phyloP scores from a whole-genome alignment of 148 eudicot genomes.

The Chenopodium berlandieri region DNA sequence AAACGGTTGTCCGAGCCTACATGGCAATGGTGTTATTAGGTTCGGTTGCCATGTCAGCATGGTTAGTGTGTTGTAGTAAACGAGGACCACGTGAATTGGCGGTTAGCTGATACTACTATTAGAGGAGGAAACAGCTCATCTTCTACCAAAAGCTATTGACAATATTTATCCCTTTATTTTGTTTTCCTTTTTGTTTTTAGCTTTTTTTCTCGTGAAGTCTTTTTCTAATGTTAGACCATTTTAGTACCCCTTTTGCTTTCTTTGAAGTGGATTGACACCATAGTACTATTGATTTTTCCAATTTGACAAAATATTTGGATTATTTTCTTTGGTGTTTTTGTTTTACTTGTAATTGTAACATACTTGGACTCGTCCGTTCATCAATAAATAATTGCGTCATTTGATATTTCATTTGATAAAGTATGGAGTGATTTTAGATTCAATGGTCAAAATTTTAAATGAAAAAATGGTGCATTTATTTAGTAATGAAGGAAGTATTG shows the following conservation, averaged over 20 bases:
- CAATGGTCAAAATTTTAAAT: too few species aligned
- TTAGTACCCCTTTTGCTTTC: background rate
- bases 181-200: background rate
- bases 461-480: too few species aligned
- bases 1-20: slow-evolving; percentile 88
- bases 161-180: background rate
- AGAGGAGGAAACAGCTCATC: slow-evolving; percentile 12
- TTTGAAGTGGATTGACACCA: too few species aligned
- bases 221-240: background rate
- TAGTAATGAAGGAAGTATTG: too few species aligned
- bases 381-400: too few species aligned
- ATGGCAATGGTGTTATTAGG: slow-evolving; percentile 35
- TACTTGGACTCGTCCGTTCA: too few species aligned
- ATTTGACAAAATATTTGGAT: background rate
- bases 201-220: background rate
- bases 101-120: slow-evolving; percentile 2
- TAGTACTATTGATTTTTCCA: too few species aligned
- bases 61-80: background rate
- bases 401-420: too few species aligned
- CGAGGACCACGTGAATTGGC: slow-evolving; percentile 26
- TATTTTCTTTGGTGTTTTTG: too few species aligned
- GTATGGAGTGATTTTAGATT: too few species aligned
- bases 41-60: slow-evolving; percentile 38
- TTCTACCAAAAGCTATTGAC: background rate
- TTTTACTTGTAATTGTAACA: too few species aligned